Percentiles rank a stretch among this genome's conserved stretches.
Conservation (phyloP, 2,329 filamentous ascomycete genomes). For the Chrysosporium queenslandicum region DNA sequence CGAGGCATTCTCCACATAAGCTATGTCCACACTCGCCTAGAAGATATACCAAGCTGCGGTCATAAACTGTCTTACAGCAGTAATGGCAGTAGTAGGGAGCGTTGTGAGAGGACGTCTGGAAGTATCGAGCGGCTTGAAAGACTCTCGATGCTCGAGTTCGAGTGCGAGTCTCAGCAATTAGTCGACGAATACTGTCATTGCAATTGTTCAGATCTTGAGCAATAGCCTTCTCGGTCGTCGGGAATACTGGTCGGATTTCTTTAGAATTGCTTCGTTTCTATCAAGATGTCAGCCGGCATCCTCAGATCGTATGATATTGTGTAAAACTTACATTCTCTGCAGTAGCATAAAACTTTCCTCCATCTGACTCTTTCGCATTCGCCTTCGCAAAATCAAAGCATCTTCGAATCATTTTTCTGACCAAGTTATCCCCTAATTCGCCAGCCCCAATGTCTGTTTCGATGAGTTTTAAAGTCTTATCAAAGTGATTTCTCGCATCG, state of each 20-base stretch:
- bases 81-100: slow-evolving; percentile 23
- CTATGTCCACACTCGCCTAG: slow-evolving; percentile 45
- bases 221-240: slow-evolving; percentile 14
- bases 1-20: slow-evolving; percentile 38
- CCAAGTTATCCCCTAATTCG: slow-evolving; percentile 19
- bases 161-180: slow-evolving; percentile 25
- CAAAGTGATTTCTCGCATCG: slow-evolving; percentile 21
- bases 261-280: slow-evolving; percentile 10
- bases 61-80: slow-evolving; percentile 25
- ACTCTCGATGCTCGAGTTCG: slow-evolving; percentile 28
- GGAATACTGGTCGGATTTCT: slow-evolving; percentile 12
- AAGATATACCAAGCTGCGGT: slow-evolving; percentile 30
- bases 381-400: slow-evolving; percentile 20
- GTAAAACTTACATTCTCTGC: slow-evolving; percentile 12
- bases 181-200: slow-evolving; percentile 20
- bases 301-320: neutral
- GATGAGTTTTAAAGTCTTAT: slow-evolving; percentile 24
- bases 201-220: slow-evolving; percentile 19
- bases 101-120: slow-evolving; percentile 19
- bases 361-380: slow-evolving; percentile 22
- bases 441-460: slow-evolving; percentile 23
- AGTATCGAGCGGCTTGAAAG: slow-evolving; percentile 25
- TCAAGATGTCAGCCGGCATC: neutral
- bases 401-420: slow-evolving; percentile 20
- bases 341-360: slow-evolving; percentile 23